Conservation (phyloP, 176 grass and related monocot genomes). For the Aegilops longissima region DNA sequence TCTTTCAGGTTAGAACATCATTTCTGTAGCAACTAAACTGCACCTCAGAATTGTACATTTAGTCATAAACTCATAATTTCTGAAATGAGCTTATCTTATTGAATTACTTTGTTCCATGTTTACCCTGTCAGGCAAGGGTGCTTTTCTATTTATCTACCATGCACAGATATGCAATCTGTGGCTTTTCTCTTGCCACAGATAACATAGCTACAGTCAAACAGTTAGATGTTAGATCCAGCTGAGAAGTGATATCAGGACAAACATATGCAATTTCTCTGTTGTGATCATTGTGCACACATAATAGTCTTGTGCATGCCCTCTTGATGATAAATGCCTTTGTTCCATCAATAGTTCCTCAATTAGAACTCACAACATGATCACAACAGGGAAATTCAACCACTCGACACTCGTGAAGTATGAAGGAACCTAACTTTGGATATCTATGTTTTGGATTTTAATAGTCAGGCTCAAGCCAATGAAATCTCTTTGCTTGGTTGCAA, state of each 20-base stretch:
- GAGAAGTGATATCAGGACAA: not conserved
- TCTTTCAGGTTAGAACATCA: slow-evolving; percentile 57
- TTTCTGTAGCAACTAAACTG: slow-evolving; percentile 7
- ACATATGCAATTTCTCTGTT: not conserved
- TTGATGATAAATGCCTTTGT: not conserved
- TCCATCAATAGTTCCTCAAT: not conserved
- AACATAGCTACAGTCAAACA: not conserved
- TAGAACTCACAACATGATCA: too few species aligned
- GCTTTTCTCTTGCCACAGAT: not conserved
- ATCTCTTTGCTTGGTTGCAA: not conserved
- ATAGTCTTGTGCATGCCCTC: not conserved
- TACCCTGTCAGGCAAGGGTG: not conserved
- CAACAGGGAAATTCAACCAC: too few species aligned
- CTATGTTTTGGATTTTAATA: too few species aligned
- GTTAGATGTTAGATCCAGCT: not conserved
- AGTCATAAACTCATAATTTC: not conserved
- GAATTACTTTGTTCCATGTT: not conserved
- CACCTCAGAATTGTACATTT: not conserved
- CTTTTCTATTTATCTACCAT: not conserved
- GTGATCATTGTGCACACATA: not conserved
- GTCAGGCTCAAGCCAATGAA: too few species aligned
- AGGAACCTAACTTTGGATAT: too few species aligned
- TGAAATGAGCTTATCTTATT: not conserved
- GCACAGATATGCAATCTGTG: not conserved
- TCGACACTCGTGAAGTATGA: too few species aligned